Conservation (phyloP, 164 flowering plant genomes). For the Hamamelis virginiana region DNA sequence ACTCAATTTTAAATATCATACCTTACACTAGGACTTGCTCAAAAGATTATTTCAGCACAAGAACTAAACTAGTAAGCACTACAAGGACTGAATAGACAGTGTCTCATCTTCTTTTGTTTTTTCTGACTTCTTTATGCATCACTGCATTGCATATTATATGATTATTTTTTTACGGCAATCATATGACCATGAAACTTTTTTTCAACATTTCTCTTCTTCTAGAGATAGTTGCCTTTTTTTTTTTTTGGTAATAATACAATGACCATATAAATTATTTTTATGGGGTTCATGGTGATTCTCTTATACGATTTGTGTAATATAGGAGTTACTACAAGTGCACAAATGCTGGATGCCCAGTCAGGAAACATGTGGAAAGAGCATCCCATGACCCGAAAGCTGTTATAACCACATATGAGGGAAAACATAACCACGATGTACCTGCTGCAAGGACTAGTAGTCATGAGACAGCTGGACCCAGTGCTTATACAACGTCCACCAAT, state of each 20-base stretch:
- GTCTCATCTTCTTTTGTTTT: too few species aligned
- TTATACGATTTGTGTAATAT: neutral
- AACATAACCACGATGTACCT: conserved; percentile 17
- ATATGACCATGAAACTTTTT: too few species aligned
- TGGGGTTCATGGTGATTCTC: neutral
- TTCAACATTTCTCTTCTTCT: too few species aligned
- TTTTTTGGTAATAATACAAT: neutral
- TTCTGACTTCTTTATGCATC: too few species aligned
- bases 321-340: conserved; percentile 21
- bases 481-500: neutral
- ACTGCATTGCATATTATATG: too few species aligned
- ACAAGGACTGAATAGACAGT: too few species aligned
- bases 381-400: conserved; percentile 13
- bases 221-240: too few species aligned
- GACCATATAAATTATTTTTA: neutral
- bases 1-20: too few species aligned
- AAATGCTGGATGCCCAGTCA: conserved; percentile 11
- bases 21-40: too few species aligned
- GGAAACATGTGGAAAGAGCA: conserved; percentile 16
- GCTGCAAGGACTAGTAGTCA: conserved; percentile 3
- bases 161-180: too few species aligned
- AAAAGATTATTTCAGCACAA: too few species aligned
- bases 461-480: conserved; percentile 7
- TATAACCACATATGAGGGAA: conserved; percentile 16
- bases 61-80: too few species aligned